These are phyloP conservation scores for Verbena officinalis DNA, from an alignment of 257 asterid genomes.

Conservation along the genomic window DNA sequence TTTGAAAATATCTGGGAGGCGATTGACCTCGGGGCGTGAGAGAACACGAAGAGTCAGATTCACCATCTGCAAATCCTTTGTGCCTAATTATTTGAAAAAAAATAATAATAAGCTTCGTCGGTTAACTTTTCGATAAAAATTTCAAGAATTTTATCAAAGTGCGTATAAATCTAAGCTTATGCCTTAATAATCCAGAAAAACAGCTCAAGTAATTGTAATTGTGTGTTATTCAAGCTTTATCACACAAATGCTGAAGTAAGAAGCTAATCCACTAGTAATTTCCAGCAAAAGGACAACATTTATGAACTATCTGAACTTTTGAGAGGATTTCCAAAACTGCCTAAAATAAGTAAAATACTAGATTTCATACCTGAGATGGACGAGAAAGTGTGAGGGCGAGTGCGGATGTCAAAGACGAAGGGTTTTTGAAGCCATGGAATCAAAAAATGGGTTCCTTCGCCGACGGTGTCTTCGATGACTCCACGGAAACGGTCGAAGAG, in stretches of 20 bases:
- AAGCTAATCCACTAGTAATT: neutral
- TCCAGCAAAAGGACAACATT: neutral
- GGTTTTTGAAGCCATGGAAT: slow-evolving; percentile 97
- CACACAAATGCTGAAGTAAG: neutral
- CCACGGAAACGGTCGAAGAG: slow-evolving; percentile 93
- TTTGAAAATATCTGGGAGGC: slow-evolving; percentile 73
- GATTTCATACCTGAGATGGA: slow-evolving; percentile 60
- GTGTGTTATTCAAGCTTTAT: neutral
- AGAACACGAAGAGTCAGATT: slow-evolving; percentile 89
- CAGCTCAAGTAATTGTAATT: neutral
- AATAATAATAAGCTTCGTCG: neutral
- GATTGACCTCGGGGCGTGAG: slow-evolving; percentile 76
- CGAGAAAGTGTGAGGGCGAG: slow-evolving; percentile 83
- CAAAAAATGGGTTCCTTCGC: slow-evolving; percentile 88
- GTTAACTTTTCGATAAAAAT: neutral
- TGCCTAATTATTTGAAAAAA: slow-evolving; percentile 44
- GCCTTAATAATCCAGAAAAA: neutral
- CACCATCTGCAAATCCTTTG: slow-evolving; percentile 98
- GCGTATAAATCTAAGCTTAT: neutral
- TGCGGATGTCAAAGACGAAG: slow-evolving; percentile 86
- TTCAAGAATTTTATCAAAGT: neutral
- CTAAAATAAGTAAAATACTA: neutral
- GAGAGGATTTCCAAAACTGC: neutral
- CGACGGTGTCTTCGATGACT: slow-evolving; percentile 68
- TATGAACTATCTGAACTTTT: neutral